Percentiles rank a stretch among this genome's conserved stretches.
Evolutionary conservation across 192 early-diverging fungal species (phyloP).

Genomic region (Geosiphon pyriformis): DNA sequence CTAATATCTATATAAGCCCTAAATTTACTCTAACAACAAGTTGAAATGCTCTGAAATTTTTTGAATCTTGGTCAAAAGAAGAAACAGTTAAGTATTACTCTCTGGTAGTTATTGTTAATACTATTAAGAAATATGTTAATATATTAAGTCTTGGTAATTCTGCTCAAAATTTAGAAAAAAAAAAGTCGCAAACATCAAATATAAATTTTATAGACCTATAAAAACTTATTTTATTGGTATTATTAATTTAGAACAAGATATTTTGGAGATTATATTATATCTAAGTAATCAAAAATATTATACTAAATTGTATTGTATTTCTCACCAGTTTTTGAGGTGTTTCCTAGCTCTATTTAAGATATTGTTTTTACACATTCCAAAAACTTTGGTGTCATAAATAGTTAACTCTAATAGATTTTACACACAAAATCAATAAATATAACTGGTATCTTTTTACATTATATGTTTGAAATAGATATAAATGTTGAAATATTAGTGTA

Average conservation of each 20-base stretch:
- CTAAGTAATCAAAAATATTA: too few species aligned
- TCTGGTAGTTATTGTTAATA: not conserved
- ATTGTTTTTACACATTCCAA: slow-evolving; percentile 6
- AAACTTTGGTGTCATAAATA: slow-evolving; percentile 9
- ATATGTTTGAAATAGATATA: slow-evolving; percentile 14
- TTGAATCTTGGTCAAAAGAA: slow-evolving; percentile 4
- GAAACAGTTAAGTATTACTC: slow-evolving; percentile 4
- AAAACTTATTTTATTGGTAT: not conserved
- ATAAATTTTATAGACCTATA: too few species aligned
- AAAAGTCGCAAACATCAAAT: slow-evolving; percentile 3
- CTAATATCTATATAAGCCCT: too few species aligned
- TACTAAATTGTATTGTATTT: too few species aligned
- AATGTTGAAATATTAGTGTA: slow-evolving; percentile 19
- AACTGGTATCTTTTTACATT: slow-evolving; percentile 23
- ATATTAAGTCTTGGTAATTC: not conserved
- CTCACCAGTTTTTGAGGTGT: not conserved
- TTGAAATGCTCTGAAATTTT: too few species aligned
- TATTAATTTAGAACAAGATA: not conserved
- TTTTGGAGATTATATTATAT: not conserved
- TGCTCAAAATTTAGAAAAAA: not conserved
- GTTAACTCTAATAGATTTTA: slow-evolving; percentile 26
- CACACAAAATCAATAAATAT: slow-evolving; percentile 22
- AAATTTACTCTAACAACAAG: too few species aligned
- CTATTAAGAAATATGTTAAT: too few species aligned
- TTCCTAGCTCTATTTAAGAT: not conserved